Conservation (phyloP, 2,329 filamentous ascomycete genomes). For the Colletotrichum melonis region DNA sequence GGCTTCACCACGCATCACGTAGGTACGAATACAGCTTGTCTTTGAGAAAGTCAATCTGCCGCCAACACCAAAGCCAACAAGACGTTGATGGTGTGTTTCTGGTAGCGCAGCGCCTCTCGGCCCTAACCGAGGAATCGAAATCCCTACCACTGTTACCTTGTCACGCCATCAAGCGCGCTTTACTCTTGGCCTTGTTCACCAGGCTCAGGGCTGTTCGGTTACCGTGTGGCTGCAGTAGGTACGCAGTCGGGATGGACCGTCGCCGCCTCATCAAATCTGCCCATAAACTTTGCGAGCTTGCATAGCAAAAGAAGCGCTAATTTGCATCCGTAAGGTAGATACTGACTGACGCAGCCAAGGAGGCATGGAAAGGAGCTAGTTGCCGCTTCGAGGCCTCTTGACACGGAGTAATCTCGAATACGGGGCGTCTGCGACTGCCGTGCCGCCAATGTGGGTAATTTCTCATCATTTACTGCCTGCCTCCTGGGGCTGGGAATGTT, state of each 20-base stretch:
- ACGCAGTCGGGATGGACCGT: not conserved
- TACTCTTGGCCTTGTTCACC: not conserved
- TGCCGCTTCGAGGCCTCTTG: slow-evolving; percentile 10
- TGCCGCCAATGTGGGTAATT: slow-evolving; percentile 12
- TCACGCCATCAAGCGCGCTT: not conserved
- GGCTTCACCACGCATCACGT: not conserved
- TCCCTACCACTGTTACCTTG: not conserved
- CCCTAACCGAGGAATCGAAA: not conserved
- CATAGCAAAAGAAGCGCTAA: not conserved
- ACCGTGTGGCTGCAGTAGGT: not conserved
- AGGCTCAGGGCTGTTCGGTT: not conserved
- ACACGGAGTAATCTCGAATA: slow-evolving; percentile 24
- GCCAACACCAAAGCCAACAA: not conserved
- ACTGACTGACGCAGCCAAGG: slow-evolving; percentile 2
- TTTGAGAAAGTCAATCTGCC: not conserved
- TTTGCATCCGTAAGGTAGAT: not conserved
- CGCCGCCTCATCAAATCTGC: not conserved
- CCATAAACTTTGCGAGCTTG: not conserved
- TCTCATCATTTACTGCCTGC: not conserved
- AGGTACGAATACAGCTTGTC: too few relatives aligned
- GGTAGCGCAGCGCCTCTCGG: not conserved
- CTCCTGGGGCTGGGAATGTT: not conserved
- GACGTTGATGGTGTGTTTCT: not conserved
- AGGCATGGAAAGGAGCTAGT: not conserved
- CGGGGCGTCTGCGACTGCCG: slow-evolving; percentile 26